These are phyloP conservation scores for Puccinia brachypodii DNA, from an alignment of 1,284 basidiomycete species.

Conservation along the genomic window DNA sequence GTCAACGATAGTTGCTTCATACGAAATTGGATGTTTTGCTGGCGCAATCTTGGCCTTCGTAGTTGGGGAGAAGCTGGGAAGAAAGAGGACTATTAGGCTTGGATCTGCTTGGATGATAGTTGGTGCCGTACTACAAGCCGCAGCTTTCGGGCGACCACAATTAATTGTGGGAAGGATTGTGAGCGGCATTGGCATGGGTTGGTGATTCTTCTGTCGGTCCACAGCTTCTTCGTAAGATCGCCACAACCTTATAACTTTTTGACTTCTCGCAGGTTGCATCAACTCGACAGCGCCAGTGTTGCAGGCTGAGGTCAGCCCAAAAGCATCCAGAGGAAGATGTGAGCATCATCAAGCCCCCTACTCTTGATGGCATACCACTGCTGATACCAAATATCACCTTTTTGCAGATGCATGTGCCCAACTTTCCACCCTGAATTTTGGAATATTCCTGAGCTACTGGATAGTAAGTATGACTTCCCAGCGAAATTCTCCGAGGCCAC, in stretches of 20 bases:
- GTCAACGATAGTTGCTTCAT: slow-evolving; percentile 56
- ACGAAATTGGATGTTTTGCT: slow-evolving; percentile 56
- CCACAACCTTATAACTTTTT: not conserved
- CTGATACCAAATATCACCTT: not conserved
- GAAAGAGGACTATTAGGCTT: slow-evolving; percentile 53
- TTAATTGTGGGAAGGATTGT: slow-evolving; percentile 53
- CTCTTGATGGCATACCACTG: not conserved
- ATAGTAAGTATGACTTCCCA: slow-evolving; percentile 15
- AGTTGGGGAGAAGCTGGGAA: slow-evolving; percentile 55
- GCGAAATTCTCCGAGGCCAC: no score
- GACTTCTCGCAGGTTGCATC: slow-evolving; percentile 53
- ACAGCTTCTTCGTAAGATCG: not conserved
- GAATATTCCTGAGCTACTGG: slow-evolving; percentile 55
- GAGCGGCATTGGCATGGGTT: slow-evolving; percentile 47
- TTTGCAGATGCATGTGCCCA: slow-evolving; percentile 54
- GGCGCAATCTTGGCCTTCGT: slow-evolving; percentile 54
- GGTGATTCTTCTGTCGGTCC: not conserved
- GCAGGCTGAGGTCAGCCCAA: slow-evolving; percentile 55
- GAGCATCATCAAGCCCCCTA: not conserved
- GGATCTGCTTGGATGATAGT: slow-evolving; percentile 55
- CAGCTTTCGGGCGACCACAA: slow-evolving; percentile 52
- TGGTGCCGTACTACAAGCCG: slow-evolving; percentile 54
- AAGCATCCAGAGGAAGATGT: slow-evolving; percentile 55
- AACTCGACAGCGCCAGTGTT: slow-evolving; percentile 57
- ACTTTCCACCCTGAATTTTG: slow-evolving; percentile 55